phyloP scores from a whole-genome alignment of 257 asterid species.

The Cynanchum wilfordii region DNA sequence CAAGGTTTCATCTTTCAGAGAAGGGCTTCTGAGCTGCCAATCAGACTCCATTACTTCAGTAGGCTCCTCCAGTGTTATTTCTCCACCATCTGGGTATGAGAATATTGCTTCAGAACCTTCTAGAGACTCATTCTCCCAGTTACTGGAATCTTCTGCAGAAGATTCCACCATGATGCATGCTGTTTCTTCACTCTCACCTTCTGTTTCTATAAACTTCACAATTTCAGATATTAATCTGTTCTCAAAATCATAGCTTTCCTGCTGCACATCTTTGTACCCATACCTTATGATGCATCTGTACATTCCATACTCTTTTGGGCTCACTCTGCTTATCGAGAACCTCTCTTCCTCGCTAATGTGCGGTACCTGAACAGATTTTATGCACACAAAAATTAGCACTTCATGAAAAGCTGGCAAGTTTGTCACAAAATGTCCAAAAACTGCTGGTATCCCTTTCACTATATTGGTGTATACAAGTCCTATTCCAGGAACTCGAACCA shows the following conservation, averaged over 20 bases:
- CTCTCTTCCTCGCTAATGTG: slow-evolving; percentile 39
- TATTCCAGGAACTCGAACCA: slow-evolving; percentile 57
- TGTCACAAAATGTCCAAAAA: slow-evolving; percentile 53
- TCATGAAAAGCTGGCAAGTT: slow-evolving; percentile 64
- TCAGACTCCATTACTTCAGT: slow-evolving; percentile 4
- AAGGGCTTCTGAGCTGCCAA: slow-evolving; percentile 1
- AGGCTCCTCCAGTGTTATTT: slow-evolving; percentile 7
- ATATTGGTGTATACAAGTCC: slow-evolving; percentile 51
- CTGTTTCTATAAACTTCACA: slow-evolving; percentile 31
- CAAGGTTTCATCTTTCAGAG: slow-evolving; percentile 23
- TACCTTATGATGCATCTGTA: slow-evolving; percentile 52
- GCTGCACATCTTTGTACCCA: slow-evolving; percentile 45
- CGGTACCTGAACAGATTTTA: slow-evolving; percentile 52
- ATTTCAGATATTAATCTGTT: slow-evolving; percentile 34
- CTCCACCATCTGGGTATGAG: slow-evolving; percentile 9
- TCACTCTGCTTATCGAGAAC: slow-evolving; percentile 40
- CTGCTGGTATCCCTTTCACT: slow-evolving; percentile 54
- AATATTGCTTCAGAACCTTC: slow-evolving; percentile 5
- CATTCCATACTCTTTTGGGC: slow-evolving; percentile 42
- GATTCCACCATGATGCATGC: slow-evolving; percentile 21
- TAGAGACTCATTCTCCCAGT: not conserved
- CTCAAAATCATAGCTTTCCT: slow-evolving; percentile 40
- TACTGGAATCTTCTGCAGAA: slow-evolving; percentile 10
- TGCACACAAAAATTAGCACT: slow-evolving; percentile 47
- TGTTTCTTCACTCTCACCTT: slow-evolving; percentile 13